phyloP scores from a whole-genome alignment of 208 protist genomes.

The Endotrypanum monterogeii region DNA sequence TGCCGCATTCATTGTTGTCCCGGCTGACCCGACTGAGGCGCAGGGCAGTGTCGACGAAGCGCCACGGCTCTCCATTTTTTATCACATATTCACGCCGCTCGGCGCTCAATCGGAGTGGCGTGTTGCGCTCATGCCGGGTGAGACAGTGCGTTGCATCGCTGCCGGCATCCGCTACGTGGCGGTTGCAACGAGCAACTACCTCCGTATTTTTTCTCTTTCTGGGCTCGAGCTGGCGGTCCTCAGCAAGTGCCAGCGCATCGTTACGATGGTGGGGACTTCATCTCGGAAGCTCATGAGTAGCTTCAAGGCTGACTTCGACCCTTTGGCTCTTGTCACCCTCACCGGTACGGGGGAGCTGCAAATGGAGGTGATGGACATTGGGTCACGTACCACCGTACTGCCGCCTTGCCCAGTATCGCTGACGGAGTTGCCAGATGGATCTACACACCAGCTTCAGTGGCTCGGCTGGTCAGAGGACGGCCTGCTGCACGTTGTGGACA shows the following conservation, averaged over 20 bases:
- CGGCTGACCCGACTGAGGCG: conserved; percentile 24
- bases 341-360: conserved; percentile 44
- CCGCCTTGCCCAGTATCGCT: conserved; percentile 54
- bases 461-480: conserved; percentile 89
- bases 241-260: conserved; percentile 76
- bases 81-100: conserved; percentile 73
- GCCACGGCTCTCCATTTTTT: conserved; percentile 67
- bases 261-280: conserved; percentile 82
- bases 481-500: conserved; percentile 79
- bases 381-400: conserved; percentile 44
- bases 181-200: conserved; percentile 75
- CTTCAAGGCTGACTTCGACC: conserved; percentile 71
- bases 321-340: conserved; percentile 68
- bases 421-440: conserved; percentile 48
- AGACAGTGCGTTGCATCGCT: conserved; percentile 83
- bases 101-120: conserved; percentile 86
- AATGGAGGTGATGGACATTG: conserved; percentile 82
- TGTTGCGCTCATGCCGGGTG: conserved; percentile 56
- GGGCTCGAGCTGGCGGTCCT: conserved; percentile 84
- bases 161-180: conserved; percentile 73
- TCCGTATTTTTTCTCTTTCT: conserved; percentile 83
- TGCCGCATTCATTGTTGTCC: conserved; percentile 65
- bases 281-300: conserved; percentile 57
- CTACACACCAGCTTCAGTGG: conserved; percentile 82
- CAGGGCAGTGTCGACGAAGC: conserved; percentile 45